Conservation (phyloP, 148 eudicot genomes). For the Rhododendron griersonianum region DNA sequence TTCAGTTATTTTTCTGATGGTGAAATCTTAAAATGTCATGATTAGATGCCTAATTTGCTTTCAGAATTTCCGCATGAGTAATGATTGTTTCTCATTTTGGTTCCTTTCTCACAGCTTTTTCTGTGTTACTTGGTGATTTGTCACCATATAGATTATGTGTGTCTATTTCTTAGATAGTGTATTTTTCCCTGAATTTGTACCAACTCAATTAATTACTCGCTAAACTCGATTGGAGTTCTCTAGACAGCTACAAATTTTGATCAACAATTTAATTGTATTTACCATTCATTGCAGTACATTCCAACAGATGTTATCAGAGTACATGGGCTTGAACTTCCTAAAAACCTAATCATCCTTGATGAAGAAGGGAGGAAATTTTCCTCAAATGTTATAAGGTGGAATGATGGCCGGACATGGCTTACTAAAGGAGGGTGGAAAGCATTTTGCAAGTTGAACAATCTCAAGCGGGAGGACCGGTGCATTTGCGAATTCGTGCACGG, state of each 20-base stretch:
- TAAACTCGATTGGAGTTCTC: not conserved
- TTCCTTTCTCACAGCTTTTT: not conserved
- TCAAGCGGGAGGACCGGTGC: constrained; percentile 20
- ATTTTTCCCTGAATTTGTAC: not conserved
- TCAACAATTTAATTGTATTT: not conserved
- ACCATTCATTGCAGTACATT: constrained; percentile 7
- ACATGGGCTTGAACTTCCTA: constrained; percentile 2
- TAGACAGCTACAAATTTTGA: not conserved
- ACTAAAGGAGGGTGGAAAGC: constrained; percentile 15
- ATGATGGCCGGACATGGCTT: constrained; percentile 19
- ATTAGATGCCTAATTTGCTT: not conserved
- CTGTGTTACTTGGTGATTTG: not conserved
- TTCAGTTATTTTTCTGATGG: not conserved
- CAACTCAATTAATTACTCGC: not conserved
- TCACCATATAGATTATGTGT: not conserved
- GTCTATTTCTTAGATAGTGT: not conserved
- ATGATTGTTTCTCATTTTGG: not conserved
- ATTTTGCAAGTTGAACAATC: constrained; percentile 6
- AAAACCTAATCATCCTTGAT: constrained; percentile 2
- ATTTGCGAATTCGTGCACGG: constrained; percentile 19
- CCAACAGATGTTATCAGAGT: constrained; percentile 10
- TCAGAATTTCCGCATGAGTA: not conserved
- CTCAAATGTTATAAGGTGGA: constrained; percentile 1
- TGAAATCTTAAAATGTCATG: not conserved
- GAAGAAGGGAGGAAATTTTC: constrained; percentile 12